Percentiles rank a stretch among this genome's conserved stretches.
Conservation (phyloP, 768 basidiomycete genomes). For the Jaapia argillacea region DNA sequence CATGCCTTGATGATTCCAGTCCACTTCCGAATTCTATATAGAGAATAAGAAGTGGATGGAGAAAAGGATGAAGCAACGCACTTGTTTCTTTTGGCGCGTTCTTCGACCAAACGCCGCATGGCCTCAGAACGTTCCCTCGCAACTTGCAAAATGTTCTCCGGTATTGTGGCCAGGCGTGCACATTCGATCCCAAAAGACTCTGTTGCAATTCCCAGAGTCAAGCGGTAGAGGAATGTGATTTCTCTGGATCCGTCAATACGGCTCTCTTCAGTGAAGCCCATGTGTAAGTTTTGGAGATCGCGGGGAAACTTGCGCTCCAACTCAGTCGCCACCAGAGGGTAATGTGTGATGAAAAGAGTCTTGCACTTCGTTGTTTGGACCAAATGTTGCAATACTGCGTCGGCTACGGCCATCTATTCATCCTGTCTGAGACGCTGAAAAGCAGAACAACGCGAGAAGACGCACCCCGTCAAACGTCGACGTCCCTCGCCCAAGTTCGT, state of each 20-base stretch:
- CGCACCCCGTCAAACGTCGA: constrained; percentile 79
- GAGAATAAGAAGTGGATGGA: constrained; percentile 9
- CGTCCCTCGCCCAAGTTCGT: constrained; percentile 86
- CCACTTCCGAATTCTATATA: too few relatives aligned
- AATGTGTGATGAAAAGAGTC: constrained; percentile 93
- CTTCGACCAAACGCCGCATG: constrained; percentile 45
- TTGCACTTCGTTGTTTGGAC: constrained; percentile 48
- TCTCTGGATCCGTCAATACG: constrained; percentile 65
- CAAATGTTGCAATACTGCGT: constrained; percentile 69
- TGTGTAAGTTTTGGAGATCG: constrained; percentile 71
- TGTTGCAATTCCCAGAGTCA: constrained; percentile 63
- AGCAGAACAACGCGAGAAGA: background rate
- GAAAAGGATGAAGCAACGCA: constrained; percentile 7
- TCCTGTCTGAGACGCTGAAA: background rate
- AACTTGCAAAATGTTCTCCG: constrained; percentile 51
- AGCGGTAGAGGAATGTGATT: constrained; percentile 80
- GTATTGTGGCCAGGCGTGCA: constrained; percentile 77
- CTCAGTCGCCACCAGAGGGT: constrained; percentile 72
- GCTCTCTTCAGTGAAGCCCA: constrained; percentile 68
- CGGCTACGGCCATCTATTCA: constrained; percentile 84
- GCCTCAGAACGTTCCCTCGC: constrained; percentile 44
- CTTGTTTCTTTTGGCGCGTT: constrained; percentile 2
- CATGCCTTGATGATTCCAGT: too few relatives aligned
- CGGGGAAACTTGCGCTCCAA: constrained; percentile 48
- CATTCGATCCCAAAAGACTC: constrained; percentile 93